Conservation (phyloP, 2,329 filamentous ascomycete species). For the Calcarisporium arbuscula region DNA sequence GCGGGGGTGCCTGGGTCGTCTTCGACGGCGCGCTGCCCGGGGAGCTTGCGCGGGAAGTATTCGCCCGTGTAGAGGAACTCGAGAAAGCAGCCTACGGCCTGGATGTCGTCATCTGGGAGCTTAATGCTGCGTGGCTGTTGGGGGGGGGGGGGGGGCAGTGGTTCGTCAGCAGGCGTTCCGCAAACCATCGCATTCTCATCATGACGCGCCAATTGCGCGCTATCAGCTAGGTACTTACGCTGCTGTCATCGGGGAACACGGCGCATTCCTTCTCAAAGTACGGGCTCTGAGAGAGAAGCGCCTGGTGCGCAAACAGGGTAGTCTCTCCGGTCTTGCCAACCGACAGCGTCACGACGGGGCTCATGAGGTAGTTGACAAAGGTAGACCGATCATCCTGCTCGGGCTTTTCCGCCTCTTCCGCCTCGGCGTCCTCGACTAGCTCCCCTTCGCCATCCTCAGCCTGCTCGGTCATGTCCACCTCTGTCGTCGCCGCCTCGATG, state of each 20-base stretch:
- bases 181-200: neutral
- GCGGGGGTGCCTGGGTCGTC: slow-evolving; percentile 56
- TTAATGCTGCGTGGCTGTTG: slow-evolving; percentile 57
- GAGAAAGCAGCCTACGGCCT: slow-evolving; percentile 32
- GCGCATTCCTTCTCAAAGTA: slow-evolving; percentile 62
- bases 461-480: slow-evolving; percentile 25
- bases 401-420: slow-evolving; percentile 25
- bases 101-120: slow-evolving; percentile 39
- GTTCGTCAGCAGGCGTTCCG: too few species aligned
- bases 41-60: slow-evolving; percentile 66
- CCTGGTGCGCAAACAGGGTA: slow-evolving; percentile 73
- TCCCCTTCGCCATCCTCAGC: slow-evolving; percentile 18
- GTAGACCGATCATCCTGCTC: slow-evolving; percentile 29
- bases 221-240: slow-evolving; percentile 38
- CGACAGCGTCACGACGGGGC: slow-evolving; percentile 62
- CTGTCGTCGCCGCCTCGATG: slow-evolving; percentile 18
- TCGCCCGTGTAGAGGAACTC: slow-evolving; percentile 35
- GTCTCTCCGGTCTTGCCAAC: slow-evolving; percentile 58
- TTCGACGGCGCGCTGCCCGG: slow-evolving; percentile 62
- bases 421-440: slow-evolving; percentile 34
- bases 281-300: slow-evolving; percentile 65
- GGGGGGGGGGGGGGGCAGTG: neutral
- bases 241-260: slow-evolving; percentile 53
- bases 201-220: neutral
- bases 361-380: slow-evolving; percentile 57